A percentile compares a stretch with the other conserved stretches of the same genome.
These are phyloP conservation scores for Candida dendrica DNA, from an alignment of 805 yeast species.

Conservation along the genomic window DNA sequence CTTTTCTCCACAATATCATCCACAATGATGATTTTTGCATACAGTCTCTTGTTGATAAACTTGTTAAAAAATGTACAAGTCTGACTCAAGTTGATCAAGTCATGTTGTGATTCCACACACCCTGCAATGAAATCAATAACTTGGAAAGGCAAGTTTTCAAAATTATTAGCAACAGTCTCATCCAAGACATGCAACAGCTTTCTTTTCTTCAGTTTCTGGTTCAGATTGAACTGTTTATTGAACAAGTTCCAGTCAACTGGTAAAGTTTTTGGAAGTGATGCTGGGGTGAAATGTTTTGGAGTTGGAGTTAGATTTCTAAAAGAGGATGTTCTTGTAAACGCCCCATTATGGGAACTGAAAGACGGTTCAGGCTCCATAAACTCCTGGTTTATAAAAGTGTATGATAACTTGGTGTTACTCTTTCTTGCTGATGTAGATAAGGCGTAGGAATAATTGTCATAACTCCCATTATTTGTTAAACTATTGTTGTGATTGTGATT, in stretches of 20 bases:
- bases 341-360: neutral
- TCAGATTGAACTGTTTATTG: slow-evolving; percentile 18
- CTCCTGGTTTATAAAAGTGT: neutral
- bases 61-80: slow-evolving; percentile 20
- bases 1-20: slow-evolving; percentile 16
- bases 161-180: slow-evolving; percentile 10
- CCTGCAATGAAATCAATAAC: slow-evolving; percentile 21
- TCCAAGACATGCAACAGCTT: slow-evolving; percentile 1
- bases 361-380: neutral
- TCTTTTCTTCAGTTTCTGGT: slow-evolving; percentile 12
- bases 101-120: slow-evolving; percentile 21
- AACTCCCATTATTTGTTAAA: neutral
- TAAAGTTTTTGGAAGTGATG: slow-evolving; percentile 19
- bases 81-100: slow-evolving; percentile 17
- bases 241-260: slow-evolving; percentile 23
- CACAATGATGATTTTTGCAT: slow-evolving; percentile 18
- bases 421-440: neutral
- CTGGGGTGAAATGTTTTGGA: slow-evolving; percentile 15
- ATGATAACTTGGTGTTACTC: neutral
- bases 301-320: slow-evolving; percentile 21
- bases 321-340: slow-evolving; percentile 2
- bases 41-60: slow-evolving; percentile 19
- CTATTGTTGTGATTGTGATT: no score
- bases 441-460: no score
- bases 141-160: slow-evolving; percentile 21